These are phyloP conservation scores for Spiromastix sp. DNA, from an alignment of 2,329 filamentous ascomycete species.

Conservation along the genomic window DNA sequence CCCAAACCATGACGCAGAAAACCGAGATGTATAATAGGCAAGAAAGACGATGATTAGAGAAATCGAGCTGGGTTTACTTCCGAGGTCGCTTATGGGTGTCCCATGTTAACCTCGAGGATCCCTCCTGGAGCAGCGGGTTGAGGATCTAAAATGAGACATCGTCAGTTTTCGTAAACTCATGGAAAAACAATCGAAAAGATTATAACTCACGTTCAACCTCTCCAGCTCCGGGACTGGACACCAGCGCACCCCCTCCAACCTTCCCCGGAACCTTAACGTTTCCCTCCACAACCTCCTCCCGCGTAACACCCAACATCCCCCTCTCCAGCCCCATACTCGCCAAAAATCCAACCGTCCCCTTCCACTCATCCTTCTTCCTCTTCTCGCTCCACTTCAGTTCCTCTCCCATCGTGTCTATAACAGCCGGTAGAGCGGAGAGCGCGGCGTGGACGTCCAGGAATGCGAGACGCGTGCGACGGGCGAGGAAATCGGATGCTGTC, in stretches of 20 bases:
- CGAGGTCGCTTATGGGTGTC: too few species aligned
- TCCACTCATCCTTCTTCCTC: constrained; percentile 64
- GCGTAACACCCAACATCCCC: constrained; percentile 4
- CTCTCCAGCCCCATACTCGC: constrained; percentile 2
- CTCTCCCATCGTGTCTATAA: constrained; percentile 82
- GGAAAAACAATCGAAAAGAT: too few species aligned
- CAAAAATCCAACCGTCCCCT: constrained; percentile 43
- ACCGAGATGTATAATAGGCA: too few species aligned
- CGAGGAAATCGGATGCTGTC: constrained; percentile 79
- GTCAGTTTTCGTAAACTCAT: not conserved
- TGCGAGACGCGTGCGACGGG: constrained; percentile 70
- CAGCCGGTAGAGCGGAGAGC: constrained; percentile 68
- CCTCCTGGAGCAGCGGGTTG: too few species aligned
- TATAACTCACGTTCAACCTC: too few species aligned
- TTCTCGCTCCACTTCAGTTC: constrained; percentile 61
- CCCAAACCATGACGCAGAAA: too few species aligned
- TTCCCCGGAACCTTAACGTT: not conserved
- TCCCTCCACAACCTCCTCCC: constrained; percentile 4
- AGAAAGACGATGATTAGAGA: too few species aligned
- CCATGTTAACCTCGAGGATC: too few species aligned
- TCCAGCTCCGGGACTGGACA: too few species aligned
- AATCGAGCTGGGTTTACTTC: too few species aligned
- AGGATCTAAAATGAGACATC: too few species aligned
- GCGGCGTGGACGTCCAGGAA: constrained; percentile 90
- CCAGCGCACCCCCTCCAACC: not conserved